Evolutionary conservation across 805 yeast genomes (phyloP).

Genomic region (Candida suzukii): DNA sequence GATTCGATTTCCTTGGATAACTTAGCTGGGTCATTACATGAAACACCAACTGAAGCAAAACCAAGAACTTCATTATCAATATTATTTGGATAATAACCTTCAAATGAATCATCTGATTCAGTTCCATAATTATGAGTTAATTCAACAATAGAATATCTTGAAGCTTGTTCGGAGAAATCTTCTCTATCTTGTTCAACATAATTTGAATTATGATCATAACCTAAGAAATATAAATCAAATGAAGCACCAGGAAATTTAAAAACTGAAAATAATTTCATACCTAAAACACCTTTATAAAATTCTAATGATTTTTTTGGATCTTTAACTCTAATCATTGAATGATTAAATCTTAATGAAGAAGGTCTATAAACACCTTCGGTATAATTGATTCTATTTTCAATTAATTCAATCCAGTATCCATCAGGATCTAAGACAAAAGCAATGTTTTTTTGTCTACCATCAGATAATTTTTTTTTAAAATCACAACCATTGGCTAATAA

Average conservation of each 20-base stretch:
- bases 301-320: constrained; percentile 71
- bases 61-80: constrained; percentile 63
- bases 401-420: constrained; percentile 93
- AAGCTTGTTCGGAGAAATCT: constrained; percentile 25
- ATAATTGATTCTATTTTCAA: constrained; percentile 47
- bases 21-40: constrained; percentile 54
- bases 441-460: constrained; percentile 89
- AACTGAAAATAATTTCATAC: constrained; percentile 65
- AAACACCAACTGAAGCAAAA: constrained; percentile 78
- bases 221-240: constrained; percentile 83
- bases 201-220: constrained; percentile 46
- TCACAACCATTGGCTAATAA: constrained; percentile 56
- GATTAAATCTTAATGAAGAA: constrained; percentile 58
- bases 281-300: constrained; percentile 74
- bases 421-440: constrained; percentile 95
- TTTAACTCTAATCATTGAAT: constrained; percentile 87
- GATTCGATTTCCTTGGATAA: constrained; percentile 47
- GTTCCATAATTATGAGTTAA: constrained; percentile 96
- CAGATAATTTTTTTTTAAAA: constrained; percentile 77
- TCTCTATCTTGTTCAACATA: constrained; percentile 36
- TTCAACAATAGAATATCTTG: constrained; percentile 70
- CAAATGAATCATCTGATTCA: constrained; percentile 66
- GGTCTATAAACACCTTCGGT: constrained; percentile 31
- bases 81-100: constrained; percentile 66
- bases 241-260: constrained; percentile 58